Evolutionary conservation across 1,139 yeast species (phyloP).

Genomic region (Protomyces arabidopsidicola): DNA sequence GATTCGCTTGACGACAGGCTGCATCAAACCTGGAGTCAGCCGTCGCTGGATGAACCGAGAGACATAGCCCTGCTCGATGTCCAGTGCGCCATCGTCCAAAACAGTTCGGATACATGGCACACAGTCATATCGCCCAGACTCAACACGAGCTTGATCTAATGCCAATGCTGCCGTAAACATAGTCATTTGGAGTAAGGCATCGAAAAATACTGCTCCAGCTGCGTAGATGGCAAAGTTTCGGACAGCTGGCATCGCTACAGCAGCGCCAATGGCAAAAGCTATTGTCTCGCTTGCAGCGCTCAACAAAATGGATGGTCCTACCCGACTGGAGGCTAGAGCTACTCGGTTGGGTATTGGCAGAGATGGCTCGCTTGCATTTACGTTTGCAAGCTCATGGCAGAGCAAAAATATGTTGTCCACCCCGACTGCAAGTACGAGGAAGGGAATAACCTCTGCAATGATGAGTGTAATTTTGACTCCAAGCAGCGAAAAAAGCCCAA

Average conservation of each 20-base stretch:
- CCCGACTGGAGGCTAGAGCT: constrained; percentile 58
- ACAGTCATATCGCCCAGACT: constrained; percentile 56
- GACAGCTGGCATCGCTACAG: constrained; percentile 93
- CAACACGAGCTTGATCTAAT: constrained; percentile 61
- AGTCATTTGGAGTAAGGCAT: constrained; percentile 74
- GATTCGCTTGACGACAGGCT: constrained; percentile 47
- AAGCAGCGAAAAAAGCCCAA: constrained; percentile 67
- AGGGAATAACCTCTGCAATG: constrained; percentile 96
- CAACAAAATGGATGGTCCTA: constrained; percentile 82
- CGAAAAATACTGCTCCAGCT: constrained; percentile 76
- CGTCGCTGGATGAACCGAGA: constrained; percentile 39
- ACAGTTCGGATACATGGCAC: constrained; percentile 39
- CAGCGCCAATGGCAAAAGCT: constrained; percentile 72
- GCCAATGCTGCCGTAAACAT: constrained; percentile 69
- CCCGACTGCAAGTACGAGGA: constrained; percentile 85
- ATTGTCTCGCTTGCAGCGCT: constrained; percentile 71
- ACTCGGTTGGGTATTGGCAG: constrained; percentile 53
- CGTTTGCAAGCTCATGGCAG: constrained; percentile 66
- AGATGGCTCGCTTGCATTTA: constrained; percentile 47
- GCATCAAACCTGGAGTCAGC: constrained; percentile 59
- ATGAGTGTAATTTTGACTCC: constrained; percentile 83
- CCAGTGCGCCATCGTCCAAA: neutral
- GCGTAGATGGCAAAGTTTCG: constrained; percentile 86
- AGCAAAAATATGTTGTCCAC: constrained; percentile 87
- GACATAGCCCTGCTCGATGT: constrained; percentile 32